These are phyloP conservation scores for Nephelium lappaceum DNA, from an alignment of 345 rosid genomes.

Conservation along the genomic window DNA sequence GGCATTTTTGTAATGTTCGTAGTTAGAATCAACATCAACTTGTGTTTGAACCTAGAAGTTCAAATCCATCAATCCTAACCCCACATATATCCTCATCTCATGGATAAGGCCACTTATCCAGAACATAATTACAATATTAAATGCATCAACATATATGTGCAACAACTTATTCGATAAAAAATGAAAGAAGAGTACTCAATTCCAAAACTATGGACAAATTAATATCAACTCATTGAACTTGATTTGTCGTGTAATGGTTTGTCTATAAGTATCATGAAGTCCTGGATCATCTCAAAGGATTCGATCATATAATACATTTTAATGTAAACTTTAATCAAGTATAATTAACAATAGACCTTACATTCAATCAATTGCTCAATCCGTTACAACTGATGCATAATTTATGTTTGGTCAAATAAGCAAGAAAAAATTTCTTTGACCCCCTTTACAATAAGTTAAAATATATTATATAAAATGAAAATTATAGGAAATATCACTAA, in stretches of 20 bases:
- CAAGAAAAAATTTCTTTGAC: neutral
- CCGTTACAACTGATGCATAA: neutral
- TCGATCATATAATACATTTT: neutral
- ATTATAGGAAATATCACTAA: too few species aligned
- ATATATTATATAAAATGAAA: too few species aligned
- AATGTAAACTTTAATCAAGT: neutral
- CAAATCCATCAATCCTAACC: too few species aligned
- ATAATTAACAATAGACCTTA: neutral
- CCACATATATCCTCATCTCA: neutral
- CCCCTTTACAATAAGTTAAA: neutral
- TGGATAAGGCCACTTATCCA: neutral
- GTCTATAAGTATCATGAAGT: neutral
- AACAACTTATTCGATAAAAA: neutral
- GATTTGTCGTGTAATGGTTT: neutral
- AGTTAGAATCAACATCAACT: too few species aligned
- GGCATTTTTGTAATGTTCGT: too few species aligned
- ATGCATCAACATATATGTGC: neutral
- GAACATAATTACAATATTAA: neutral
- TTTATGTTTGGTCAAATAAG: too few species aligned
- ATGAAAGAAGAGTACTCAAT: neutral
- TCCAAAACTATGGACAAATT: slow-evolving; percentile 7
- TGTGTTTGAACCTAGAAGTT: too few species aligned
- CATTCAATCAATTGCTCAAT: neutral
- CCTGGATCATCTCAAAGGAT: neutral
- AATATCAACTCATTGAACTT: neutral